Percentiles rank a stretch among this genome's conserved stretches.
phyloP scores from a whole-genome alignment of 345 rosid genomes.

The Syzygium jambos region DNA sequence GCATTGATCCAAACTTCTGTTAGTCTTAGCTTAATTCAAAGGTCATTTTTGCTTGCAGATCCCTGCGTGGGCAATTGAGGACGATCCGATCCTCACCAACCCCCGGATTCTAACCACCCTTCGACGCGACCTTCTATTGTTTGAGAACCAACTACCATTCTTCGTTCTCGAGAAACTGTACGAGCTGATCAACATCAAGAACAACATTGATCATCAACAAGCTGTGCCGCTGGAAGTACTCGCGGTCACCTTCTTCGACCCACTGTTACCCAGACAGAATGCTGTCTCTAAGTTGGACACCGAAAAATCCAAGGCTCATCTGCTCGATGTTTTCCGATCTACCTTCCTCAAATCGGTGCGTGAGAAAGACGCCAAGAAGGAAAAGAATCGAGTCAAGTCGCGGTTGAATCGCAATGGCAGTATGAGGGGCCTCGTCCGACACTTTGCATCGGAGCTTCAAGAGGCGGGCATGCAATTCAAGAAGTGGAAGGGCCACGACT shows the following conservation, averaged over 20 bases:
- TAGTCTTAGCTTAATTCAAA: background rate
- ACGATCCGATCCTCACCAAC: constrained; percentile 1
- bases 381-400: background rate
- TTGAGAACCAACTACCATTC: constrained; percentile 9
- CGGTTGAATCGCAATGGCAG: background rate
- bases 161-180: background rate
- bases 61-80: background rate
- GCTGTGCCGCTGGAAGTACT: background rate
- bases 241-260: constrained; percentile 2
- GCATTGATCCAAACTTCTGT: background rate
- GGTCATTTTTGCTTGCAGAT: background rate
- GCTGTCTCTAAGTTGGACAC: background rate
- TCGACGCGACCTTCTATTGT: constrained; percentile 7
- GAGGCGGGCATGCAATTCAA: background rate
- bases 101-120: background rate
- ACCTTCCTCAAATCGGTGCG: constrained; percentile 1
- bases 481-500: background rate
- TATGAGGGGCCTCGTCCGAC: background rate
- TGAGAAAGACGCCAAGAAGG: background rate
- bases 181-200: background rate
- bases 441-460: background rate
- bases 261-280: background rate
- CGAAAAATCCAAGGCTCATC: background rate
- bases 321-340: constrained; percentile 3
- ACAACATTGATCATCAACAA: background rate